phyloP scores from a whole-genome alignment of 345 rosid species.

The Syzygium jambos region DNA sequence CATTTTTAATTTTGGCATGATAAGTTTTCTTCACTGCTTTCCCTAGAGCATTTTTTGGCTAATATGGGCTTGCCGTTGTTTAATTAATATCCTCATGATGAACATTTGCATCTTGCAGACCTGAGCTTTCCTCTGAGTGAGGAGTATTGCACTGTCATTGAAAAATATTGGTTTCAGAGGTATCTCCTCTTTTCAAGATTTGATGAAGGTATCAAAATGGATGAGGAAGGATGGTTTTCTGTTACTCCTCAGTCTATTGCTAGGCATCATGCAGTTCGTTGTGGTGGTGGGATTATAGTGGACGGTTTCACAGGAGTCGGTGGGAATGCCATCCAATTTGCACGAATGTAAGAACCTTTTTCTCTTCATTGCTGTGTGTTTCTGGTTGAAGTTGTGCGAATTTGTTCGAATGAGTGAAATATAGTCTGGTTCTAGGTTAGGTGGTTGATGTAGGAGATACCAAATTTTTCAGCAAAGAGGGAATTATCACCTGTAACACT shows the following conservation, averaged over 20 bases:
- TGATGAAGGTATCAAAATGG: conserved; percentile 82
- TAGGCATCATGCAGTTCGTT: conserved; percentile 70
- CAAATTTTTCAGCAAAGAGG: background rate
- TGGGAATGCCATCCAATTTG: conserved; percentile 92
- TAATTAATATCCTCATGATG: background rate
- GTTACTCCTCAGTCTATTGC: conserved; percentile 91
- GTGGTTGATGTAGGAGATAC: background rate
- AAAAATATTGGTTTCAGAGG: conserved; percentile 87
- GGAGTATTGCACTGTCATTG: conserved; percentile 31
- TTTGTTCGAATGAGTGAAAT: background rate
- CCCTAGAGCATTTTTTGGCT: background rate
- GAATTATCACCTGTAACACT: background rate
- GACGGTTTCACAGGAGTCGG: conserved; percentile 95
- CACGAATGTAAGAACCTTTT: conserved; percentile 36
- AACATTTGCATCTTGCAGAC: conserved; percentile 26
- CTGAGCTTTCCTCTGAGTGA: conserved; percentile 26
- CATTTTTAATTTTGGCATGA: background rate
- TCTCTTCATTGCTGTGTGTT: background rate
- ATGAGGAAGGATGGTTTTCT: conserved; percentile 99
- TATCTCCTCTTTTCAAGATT: conserved; percentile 70
- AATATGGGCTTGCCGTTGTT: background rate
- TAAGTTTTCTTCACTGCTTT: background rate
- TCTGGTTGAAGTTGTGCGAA: background rate
- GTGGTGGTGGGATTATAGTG: conserved; percentile 44
- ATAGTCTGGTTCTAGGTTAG: background rate